Base-by-base conservation (phyloP, 1,139 yeast species). In the Hemisphaericaspora xylanilytica region DNA sequence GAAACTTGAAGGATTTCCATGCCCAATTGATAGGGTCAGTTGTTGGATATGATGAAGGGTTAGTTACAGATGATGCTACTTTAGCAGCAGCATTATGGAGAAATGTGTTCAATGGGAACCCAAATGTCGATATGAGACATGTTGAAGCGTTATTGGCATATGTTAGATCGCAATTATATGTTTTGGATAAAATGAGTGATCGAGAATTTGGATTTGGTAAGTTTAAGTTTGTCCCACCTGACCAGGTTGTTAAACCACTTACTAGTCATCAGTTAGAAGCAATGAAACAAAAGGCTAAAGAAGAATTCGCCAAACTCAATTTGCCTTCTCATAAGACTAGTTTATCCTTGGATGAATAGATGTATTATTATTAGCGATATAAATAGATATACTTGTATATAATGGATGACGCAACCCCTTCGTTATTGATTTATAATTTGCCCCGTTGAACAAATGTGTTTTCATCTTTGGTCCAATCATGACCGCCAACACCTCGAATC, bases 191-290 rank as follows among this genome's bases (percentile, higher is more conserved):
- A 57, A 78, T 88, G 72, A 75, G 89, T 29, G 98, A 94, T 59
- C 75, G 95, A 48, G 96, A 90, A 52, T 89, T 92, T 67, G 96
- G 95, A 2, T 79, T 86, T 53, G 98, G 98, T 24, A 79, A 82
- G 51, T 89, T 90, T 59, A 74, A 73, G 43, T 92, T 92, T 63
- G 85, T 87, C 30, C 80, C 90, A n/a, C 95, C 97, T 10, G 78
- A 84, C 57, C 80, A 82, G 57, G 75, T 81, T 11, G 95, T 90
- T 38, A 80, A 77, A 47, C 85, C 85, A 16, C 70, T 89, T 50
- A 78, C 89, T 1, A 60, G 65, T 38, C 78, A 78, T 34, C 86
- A 84, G 59, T 84, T 78, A 55, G 67, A 62, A 25, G 61, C 61
- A 32, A 61, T 74, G 35, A 62, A 65, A 42, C 61, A 61, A 43